Evolutionary conservation across 805 yeast species (phyloP), one percentile per base, ranked within the genome.

Genomic region (Kazachstania taianensis): DNA sequence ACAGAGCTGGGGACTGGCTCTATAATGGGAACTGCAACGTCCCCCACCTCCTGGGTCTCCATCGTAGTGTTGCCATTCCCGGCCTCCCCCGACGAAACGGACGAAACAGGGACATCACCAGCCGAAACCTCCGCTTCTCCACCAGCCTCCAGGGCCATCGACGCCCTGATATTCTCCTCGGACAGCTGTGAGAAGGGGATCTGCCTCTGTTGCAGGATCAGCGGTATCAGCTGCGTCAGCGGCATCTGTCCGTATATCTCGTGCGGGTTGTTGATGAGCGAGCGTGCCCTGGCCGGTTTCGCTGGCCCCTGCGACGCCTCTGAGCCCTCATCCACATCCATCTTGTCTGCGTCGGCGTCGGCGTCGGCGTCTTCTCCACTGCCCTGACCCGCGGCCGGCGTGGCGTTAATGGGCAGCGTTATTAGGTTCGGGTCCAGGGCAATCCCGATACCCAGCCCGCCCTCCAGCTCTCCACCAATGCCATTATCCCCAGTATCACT

Each of bases 211-310:
- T 60, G 59, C 29, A 78, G 61, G 22, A 78, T 74, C 27, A 73
- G 59, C 4, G 81, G 81, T 18, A 79, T 72, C 24, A 78, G 51
- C 44, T 75, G 76, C 13, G 66, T 63, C 23, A 78, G 49, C 1
- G 74, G 59, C 41, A 74, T 58, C 30, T 65, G 40, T 7, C 55
- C 57, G 38, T 42, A 57, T 3, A 46, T 29, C 26, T 53, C 59
- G 33, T 52, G 51, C 2, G 62, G 62, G 38, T 57, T 57, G 20
- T 43, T 42, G 10, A 57, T 37, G 20, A 57, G 36, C 3, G 49
- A 41, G n/a, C n/a, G n/a, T n/a, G n/a, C n/a, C 23, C 39, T 19
- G n/a, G 28, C 24, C 14, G 22, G 36, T 7, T 33, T 22, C 8
- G 32, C 12, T 7, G 20, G 10, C 2, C 16, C 10, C 6, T 4